phyloP scores from a whole-genome alignment of 208 protist genomes.

The Wallacemonas sp. region DNA sequence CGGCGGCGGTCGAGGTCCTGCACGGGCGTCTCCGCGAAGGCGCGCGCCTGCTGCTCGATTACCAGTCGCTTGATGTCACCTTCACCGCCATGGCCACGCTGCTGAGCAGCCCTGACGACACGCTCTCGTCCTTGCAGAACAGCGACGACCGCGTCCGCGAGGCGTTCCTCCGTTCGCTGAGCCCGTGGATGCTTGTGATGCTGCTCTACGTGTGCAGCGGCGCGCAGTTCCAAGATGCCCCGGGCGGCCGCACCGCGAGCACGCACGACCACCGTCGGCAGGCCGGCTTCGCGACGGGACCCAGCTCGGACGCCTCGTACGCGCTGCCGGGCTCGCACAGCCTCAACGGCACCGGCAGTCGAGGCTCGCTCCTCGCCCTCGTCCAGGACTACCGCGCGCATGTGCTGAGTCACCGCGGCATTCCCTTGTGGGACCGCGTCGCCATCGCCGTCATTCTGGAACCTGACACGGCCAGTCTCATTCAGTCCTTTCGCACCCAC shows the following conservation, averaged over 20 bases:
- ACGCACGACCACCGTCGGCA: neutral
- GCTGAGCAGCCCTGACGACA: constrained; percentile 34
- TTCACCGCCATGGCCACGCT: constrained; percentile 53
- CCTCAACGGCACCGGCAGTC: neutral
- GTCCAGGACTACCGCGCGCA: constrained; percentile 1
- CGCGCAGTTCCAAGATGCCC: neutral
- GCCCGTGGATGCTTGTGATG: constrained; percentile 70
- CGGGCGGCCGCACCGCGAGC: neutral
- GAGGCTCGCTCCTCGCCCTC: neutral
- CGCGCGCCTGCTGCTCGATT: constrained; percentile 43
- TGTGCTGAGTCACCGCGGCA: constrained; percentile 26
- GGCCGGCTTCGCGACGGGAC: too few relatives aligned
- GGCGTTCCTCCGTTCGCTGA: constrained; percentile 56
- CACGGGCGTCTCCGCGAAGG: constrained; percentile 42
- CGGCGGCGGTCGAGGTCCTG: constrained; percentile 69
- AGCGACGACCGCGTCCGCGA: constrained; percentile 47
- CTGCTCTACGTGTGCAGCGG: constrained; percentile 49
- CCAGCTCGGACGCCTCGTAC: too few relatives aligned
- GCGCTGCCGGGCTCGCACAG: neutral
- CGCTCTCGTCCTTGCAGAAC: constrained; percentile 28
- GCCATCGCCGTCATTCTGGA: constrained; percentile 69
- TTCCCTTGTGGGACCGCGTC: constrained; percentile 81
- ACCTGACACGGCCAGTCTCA: constrained; percentile 30
- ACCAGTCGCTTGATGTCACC: constrained; percentile 36
- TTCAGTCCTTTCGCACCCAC: constrained; percentile 34